A percentile compares a stretch with the other conserved stretches of the same genome.
Conservation (phyloP, 768 basidiomycete genomes). For the Kwoniella mangroviensis region DNA sequence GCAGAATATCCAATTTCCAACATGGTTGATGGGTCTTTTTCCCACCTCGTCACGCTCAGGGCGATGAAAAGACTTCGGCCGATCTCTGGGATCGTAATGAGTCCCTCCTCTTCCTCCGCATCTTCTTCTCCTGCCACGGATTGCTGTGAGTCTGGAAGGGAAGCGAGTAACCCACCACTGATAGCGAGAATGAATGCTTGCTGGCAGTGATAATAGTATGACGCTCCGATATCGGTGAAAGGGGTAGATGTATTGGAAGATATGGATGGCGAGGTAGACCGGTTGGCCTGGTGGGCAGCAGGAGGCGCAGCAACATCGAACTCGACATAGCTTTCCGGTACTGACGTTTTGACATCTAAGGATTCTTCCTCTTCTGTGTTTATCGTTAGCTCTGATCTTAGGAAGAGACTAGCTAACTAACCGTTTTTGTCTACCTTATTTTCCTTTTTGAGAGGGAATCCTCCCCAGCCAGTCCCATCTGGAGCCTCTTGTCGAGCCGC, state of each 20-base stretch:
- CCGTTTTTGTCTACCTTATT: background rate
- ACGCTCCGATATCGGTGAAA: slow-evolving; percentile 7
- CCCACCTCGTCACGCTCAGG: slow-evolving; percentile 47
- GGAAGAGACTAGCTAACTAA: background rate
- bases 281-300: background rate
- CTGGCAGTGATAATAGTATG: slow-evolving; percentile 41
- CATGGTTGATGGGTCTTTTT: slow-evolving; percentile 40
- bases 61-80: slow-evolving; percentile 49
- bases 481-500: background rate
- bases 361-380: background rate
- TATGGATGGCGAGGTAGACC: background rate
- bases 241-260: background rate
- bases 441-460: slow-evolving; percentile 28
- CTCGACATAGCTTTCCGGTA: background rate
- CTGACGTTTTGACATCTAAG: background rate
- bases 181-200: slow-evolving; percentile 43
- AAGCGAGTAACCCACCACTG: slow-evolving; percentile 35
- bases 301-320: background rate
- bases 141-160: slow-evolving; percentile 9
- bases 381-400: background rate
- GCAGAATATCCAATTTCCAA: slow-evolving; percentile 53
- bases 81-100: slow-evolving; percentile 12
- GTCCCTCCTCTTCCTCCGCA: background rate
- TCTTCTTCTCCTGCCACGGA: slow-evolving; percentile 4
- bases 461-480: slow-evolving; percentile 39